Conservation (phyloP, 371 early-diverging fungal genomes). For the Rhizoclosmatium hyalinum region DNA sequence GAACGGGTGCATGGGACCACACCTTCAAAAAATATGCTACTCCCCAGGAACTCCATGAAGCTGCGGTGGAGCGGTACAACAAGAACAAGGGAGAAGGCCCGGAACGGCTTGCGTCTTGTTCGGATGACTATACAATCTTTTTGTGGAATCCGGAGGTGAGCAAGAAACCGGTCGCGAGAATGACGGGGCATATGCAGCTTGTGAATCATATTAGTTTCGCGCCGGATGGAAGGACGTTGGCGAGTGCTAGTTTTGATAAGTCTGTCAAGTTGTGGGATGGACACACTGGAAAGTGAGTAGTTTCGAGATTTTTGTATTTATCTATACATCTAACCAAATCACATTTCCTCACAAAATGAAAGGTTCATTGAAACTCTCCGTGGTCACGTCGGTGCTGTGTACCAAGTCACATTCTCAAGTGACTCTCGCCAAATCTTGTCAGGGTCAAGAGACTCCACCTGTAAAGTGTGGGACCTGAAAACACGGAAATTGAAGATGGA, state of each 20-base stretch:
- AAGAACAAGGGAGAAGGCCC: slow-evolving; percentile 69
- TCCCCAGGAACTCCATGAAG: slow-evolving; percentile 74
- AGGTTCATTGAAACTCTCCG: slow-evolving; percentile 86
- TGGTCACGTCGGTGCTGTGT: slow-evolving; percentile 94
- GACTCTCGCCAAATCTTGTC: slow-evolving; percentile 91
- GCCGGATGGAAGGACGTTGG: slow-evolving; percentile 91
- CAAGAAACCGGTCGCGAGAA: slow-evolving; percentile 86
- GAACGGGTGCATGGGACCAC: slow-evolving; percentile 92
- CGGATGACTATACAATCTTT: slow-evolving; percentile 97
- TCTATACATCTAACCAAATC: slow-evolving; percentile 1
- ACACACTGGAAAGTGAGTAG: slow-evolving; percentile 75
- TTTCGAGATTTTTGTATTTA: neutral
- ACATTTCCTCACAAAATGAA: neutral
- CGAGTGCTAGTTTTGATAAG: slow-evolving; percentile 97
- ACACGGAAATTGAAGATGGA: slow-evolving; percentile 87
- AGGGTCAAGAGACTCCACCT: slow-evolving; percentile 90
- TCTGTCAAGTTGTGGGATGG: slow-evolving; percentile 98
- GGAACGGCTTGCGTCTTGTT: slow-evolving; percentile 90
- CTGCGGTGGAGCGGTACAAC: slow-evolving; percentile 83
- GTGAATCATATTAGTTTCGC: slow-evolving; percentile 94
- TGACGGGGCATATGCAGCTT: slow-evolving; percentile 97
- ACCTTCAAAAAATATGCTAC: slow-evolving; percentile 68
- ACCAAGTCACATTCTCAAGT: slow-evolving; percentile 92
- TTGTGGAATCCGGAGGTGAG: slow-evolving; percentile 87
- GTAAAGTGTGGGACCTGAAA: slow-evolving; percentile 92